Conservation (phyloP, 106 monocot species). For the Acorus calamus region DNA sequence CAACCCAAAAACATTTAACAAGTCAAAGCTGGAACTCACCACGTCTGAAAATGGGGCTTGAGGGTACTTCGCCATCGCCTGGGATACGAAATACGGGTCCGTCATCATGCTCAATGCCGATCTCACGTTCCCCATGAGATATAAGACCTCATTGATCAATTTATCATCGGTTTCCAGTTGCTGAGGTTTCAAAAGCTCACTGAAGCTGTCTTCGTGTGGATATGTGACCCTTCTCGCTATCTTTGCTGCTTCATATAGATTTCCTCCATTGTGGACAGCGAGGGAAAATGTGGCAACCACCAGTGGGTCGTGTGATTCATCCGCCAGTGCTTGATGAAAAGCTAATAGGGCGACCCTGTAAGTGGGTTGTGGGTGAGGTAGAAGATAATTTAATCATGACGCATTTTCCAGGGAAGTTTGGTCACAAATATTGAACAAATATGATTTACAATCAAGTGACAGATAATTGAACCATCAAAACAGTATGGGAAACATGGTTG, state of each 20-base stretch:
- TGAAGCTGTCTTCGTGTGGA: slow-evolving; percentile 33
- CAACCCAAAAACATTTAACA: too few relatives aligned
- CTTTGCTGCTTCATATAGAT: slow-evolving; percentile 54
- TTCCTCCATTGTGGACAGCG: slow-evolving; percentile 82
- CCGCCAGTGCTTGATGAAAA: slow-evolving; percentile 69
- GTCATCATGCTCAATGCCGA: slow-evolving; percentile 66
- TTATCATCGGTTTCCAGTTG: slow-evolving; percentile 23
- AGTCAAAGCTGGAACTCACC: slow-evolving; percentile 22
- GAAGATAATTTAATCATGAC: too few relatives aligned
- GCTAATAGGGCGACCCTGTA: slow-evolving; percentile 73
- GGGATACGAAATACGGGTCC: slow-evolving; percentile 52
- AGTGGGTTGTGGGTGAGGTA: background rate
- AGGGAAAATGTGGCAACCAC: slow-evolving; percentile 66
- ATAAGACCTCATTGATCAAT: slow-evolving; percentile 39
- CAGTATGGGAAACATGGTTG: too few relatives aligned
- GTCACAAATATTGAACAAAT: too few relatives aligned
- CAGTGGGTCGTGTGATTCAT: slow-evolving; percentile 52
- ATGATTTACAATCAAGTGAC: too few relatives aligned
- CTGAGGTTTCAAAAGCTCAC: slow-evolving; percentile 46
- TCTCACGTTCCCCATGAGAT: slow-evolving; percentile 38
- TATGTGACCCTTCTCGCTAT: slow-evolving; percentile 51
- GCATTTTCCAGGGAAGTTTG: too few relatives aligned
- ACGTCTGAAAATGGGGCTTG: slow-evolving; percentile 78
- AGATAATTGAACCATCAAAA: too few relatives aligned
- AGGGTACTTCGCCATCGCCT: slow-evolving; percentile 72